Evolutionary conservation across 2,329 filamentous ascomycete genomes (phyloP).

Genomic region (Hyphodiscus sp.): DNA sequence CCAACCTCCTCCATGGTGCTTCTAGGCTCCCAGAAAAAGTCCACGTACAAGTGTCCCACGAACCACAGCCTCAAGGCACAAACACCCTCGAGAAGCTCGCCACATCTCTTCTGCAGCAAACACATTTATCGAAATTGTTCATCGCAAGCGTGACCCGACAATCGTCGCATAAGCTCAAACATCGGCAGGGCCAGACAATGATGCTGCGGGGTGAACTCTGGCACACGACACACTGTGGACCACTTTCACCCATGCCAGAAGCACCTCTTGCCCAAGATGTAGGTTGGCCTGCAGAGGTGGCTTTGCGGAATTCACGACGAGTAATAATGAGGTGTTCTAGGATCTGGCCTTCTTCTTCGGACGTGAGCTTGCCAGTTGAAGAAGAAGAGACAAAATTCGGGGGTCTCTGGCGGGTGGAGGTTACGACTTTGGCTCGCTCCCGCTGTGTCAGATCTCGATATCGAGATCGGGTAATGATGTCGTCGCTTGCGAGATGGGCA

Average conservation of each 20-base stretch:
- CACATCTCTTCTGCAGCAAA: slow-evolving; percentile 86
- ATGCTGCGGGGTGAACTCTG: slow-evolving; percentile 80
- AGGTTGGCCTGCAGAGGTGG: slow-evolving; percentile 12
- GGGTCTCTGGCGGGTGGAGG: slow-evolving; percentile 37
- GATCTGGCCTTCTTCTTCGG: slow-evolving; percentile 53
- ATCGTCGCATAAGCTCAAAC: slow-evolving; percentile 89
- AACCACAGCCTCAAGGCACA: slow-evolving; percentile 51
- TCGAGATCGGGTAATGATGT: slow-evolving; percentile 73
- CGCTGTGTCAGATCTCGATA: slow-evolving; percentile 63
- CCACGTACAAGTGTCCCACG: background rate
- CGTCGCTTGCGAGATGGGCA: slow-evolving; percentile 65
- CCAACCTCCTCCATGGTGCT: background rate
- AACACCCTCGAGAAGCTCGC: slow-evolving; percentile 86
- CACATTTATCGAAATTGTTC: slow-evolving; percentile 96
- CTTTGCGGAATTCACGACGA: slow-evolving; percentile 17
- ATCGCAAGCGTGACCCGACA: slow-evolving; percentile 89
- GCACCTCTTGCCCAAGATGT: slow-evolving; percentile 63
- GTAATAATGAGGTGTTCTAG: slow-evolving; percentile 53
- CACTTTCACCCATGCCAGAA: slow-evolving; percentile 63
- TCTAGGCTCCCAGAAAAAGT: background rate
- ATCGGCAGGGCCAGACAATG: slow-evolving; percentile 94
- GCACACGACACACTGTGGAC: slow-evolving; percentile 89
- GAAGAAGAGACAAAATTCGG: slow-evolving; percentile 24
- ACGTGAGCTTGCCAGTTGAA: slow-evolving; percentile 38
- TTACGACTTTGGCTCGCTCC: slow-evolving; percentile 64